These are phyloP conservation scores for Mortierella alpina DNA, from an alignment of 192 early-diverging fungal genomes.

Conservation along the genomic window DNA sequence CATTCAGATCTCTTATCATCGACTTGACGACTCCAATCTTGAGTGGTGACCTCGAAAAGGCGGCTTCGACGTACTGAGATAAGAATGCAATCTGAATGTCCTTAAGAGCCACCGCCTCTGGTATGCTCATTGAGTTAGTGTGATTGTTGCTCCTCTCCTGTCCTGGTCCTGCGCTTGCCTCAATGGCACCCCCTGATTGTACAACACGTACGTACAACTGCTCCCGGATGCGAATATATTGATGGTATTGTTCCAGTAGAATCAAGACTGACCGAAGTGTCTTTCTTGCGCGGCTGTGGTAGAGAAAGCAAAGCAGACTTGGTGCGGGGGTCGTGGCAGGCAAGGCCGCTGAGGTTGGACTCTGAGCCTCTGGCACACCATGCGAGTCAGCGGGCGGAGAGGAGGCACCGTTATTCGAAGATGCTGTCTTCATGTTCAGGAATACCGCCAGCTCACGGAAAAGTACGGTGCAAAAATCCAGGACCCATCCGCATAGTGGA, in stretches of 20 bases:
- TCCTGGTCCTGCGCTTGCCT: constrained; percentile 2
- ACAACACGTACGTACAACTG: constrained; percentile 23
- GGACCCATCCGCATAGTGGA: constrained; percentile 42
- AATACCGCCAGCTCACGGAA: constrained; percentile 45
- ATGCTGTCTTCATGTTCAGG: constrained; percentile 28
- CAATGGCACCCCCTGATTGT: constrained; percentile 21
- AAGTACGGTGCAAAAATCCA: constrained; percentile 49
- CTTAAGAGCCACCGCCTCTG: constrained; percentile 37
- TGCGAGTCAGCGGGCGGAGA: not conserved
- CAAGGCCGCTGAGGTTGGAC: not conserved
- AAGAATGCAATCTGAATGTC: constrained; percentile 22
- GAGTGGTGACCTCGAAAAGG: constrained; percentile 35
- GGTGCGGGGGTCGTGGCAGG: not conserved
- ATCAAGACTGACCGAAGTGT: constrained; percentile 41
- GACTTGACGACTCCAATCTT: constrained; percentile 34
- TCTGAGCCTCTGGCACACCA: constrained; percentile 15
- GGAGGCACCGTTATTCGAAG: not conserved
- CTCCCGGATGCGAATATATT: constrained; percentile 24
- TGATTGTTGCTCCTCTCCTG: constrained; percentile 24
- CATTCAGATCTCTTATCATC: constrained; percentile 30
- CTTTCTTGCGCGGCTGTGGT: constrained; percentile 41
- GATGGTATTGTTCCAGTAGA: constrained; percentile 33
- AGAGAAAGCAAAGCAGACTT: constrained; percentile 34
- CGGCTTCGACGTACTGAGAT: constrained; percentile 25
- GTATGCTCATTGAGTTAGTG: constrained; percentile 42